phyloP scores from a whole-genome alignment of 1,284 basidiomycete genomes.

The Apiotrichum domesticum region DNA sequence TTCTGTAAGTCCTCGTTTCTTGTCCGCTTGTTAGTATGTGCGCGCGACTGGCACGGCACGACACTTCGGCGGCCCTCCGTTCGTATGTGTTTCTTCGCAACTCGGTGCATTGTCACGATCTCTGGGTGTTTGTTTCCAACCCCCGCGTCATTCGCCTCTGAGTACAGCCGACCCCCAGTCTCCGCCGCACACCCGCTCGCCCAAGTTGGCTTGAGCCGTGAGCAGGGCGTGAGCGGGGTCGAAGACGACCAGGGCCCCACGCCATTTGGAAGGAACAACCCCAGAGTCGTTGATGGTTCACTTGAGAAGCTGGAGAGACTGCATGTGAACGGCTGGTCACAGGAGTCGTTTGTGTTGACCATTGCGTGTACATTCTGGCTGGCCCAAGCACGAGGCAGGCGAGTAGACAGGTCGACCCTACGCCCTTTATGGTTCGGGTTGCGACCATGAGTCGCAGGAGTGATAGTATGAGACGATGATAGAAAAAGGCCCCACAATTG shows the following conservation, averaged over 20 bases:
- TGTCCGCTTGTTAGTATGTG: background rate
- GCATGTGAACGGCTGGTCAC: no score
- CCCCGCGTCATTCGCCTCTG: constrained; percentile 2
- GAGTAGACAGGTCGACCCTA: background rate
- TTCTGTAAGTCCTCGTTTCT: constrained; percentile 9
- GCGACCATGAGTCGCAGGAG: constrained; percentile 2
- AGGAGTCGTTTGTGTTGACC: background rate
- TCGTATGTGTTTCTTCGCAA: background rate
- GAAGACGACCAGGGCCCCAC: constrained; percentile 8
- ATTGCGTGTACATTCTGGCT: background rate
- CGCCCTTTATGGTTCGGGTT: background rate
- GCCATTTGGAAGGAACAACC: background rate
- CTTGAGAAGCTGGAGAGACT: no score
- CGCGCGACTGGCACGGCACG: background rate
- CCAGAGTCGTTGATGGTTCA: background rate
- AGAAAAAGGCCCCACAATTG: background rate
- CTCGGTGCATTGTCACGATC: background rate
- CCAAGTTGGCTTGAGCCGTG: constrained; percentile 19
- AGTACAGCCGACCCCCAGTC: constrained; percentile 15
- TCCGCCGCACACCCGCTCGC: constrained; percentile 23
- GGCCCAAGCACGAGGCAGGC: background rate
- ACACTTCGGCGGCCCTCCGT: background rate
- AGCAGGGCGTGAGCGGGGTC: constrained; percentile 22
- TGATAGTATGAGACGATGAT: background rate
- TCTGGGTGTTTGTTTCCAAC: background rate